A percentile compares a stretch with the other conserved stretches of the same genome.
phyloP scores from a whole-genome alignment of 768 basidiomycete species.

The Rhodotorula taiwanensis region DNA sequence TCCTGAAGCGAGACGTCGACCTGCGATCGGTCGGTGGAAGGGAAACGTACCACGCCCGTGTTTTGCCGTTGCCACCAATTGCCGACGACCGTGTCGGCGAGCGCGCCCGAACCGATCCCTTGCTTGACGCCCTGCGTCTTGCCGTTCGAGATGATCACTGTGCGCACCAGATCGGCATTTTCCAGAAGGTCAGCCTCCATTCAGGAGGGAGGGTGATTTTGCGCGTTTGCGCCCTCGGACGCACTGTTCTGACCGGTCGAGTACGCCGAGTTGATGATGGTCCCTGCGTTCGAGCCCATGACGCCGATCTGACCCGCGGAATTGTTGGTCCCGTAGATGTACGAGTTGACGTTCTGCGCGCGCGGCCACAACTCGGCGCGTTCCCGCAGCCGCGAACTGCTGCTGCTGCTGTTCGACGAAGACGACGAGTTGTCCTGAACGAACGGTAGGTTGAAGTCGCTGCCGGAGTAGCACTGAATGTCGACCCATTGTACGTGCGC shows the following conservation, averaged over 20 bases:
- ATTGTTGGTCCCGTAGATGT: conserved; percentile 32
- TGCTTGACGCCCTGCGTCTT: conserved; percentile 25
- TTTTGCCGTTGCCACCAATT: conserved; percentile 27
- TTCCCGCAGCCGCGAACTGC: background rate
- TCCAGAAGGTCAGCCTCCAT: background rate
- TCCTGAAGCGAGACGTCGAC: no score
- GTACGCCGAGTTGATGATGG: conserved; percentile 30
- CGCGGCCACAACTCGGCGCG: conserved; percentile 3
- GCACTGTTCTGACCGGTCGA: conserved; percentile 33
- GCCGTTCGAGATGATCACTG: conserved; percentile 35
- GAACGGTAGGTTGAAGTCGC: conserved; percentile 11
- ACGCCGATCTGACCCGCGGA: conserved; percentile 28
- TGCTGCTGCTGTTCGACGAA: background rate
- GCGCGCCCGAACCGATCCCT: background rate
- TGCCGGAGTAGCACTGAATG: conserved; percentile 39
- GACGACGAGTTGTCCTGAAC: conserved; percentile 3
- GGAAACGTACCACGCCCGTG: conserved; percentile 17
- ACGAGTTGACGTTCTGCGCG: conserved; percentile 15
- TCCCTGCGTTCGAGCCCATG: conserved; percentile 11
- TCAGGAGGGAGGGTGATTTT: background rate
- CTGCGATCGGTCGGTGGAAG: no score
- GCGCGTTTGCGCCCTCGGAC: background rate
- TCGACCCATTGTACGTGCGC: conserved; percentile 41
- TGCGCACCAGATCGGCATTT: no score
- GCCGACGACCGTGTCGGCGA: conserved; percentile 22